Evolutionary conservation across 768 basidiomycete genomes (phyloP), one percentile per base, ranked within the genome.

Genomic region (Phallus indusiatus): DNA sequence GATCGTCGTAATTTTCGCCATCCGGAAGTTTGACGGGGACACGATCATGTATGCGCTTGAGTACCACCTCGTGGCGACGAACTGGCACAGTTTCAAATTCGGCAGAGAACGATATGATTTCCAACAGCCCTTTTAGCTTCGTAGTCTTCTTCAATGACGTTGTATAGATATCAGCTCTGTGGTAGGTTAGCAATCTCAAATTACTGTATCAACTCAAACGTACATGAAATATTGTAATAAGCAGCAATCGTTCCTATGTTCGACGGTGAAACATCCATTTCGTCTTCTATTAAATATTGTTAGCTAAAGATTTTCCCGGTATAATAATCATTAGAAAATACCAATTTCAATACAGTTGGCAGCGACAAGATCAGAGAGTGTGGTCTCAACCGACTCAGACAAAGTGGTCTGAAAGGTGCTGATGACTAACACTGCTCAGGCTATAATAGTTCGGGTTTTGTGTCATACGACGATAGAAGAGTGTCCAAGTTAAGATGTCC

Each of bases 191-290:
- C n/a, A n/a, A n/a, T n/a, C n/a, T n/a, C n/a, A n/a, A n/a, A n/a
- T n/a, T n/a, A n/a, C n/a, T n/a, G n/a, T n/a, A n/a, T n/a, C n/a
- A n/a, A n/a, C 42, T 53, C 21, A 28, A 6, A 76, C 86, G 69
- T 64, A 89, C 88, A 91, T 56, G 90, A 93, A 47, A 94, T 94
- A 67, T 93, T 91, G 71, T 93, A 95, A 74, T 93, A 94, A 0
- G 94, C 93, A 0, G 94, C 96, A 65, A 99, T 98, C 94, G 97
- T 96, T 59, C 96, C 96, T 37, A 97, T 76, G 72, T 98, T 99
- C 66, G 97, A 82, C 1, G 94, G 84, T 1, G 85, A 82, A 0
- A 90, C 81, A 62, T 95, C 92, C 87, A 94, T 93, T 69, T 96
- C 94, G 62, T 95, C 93, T 76, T 91, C 89, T 85, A 61, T 10